phyloP scores from a whole-genome alignment of 805 yeast genomes.

The Lachancea quebecensis region DNA sequence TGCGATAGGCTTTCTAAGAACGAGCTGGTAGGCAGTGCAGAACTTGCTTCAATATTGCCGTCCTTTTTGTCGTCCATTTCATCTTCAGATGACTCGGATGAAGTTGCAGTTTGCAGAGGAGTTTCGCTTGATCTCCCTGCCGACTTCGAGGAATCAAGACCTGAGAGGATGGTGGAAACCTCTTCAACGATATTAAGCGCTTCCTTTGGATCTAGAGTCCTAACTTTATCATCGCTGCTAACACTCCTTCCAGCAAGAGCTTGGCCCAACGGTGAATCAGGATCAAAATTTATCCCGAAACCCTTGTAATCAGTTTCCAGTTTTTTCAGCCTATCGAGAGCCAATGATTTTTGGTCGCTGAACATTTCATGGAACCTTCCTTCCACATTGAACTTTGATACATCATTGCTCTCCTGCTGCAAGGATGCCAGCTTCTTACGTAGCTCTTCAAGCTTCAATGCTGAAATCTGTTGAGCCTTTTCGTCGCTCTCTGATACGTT shows the following conservation, averaged over 20 bases:
- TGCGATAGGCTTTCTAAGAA: constrained; percentile 29
- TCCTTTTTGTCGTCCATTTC: constrained; percentile 9
- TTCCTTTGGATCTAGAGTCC: constrained; percentile 24
- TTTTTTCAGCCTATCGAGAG: constrained; percentile 64
- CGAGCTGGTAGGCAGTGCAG: constrained; percentile 10
- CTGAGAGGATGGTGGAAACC: constrained; percentile 20
- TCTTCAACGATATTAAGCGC: constrained; percentile 20
- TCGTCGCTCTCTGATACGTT: not conserved
- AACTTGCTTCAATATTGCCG: constrained; percentile 4
- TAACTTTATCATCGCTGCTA: not conserved
- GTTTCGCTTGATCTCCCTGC: constrained; percentile 7
- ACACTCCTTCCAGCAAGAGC: not conserved
- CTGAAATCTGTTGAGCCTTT: constrained; percentile 39
- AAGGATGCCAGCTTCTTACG: constrained; percentile 52
- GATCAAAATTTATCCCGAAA: constrained; percentile 48
- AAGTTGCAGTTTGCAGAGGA: not conserved
- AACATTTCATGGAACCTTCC: constrained; percentile 48
- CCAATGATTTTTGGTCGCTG: constrained; percentile 54
- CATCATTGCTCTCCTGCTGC: constrained; percentile 70
- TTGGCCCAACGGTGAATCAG: constrained; percentile 5
- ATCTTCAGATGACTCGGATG: constrained; percentile 8
- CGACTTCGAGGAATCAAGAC: constrained; percentile 13
- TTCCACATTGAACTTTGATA: constrained; percentile 55
- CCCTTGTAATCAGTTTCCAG: constrained; percentile 62
- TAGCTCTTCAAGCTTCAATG: constrained; percentile 47